Base-by-base conservation (phyloP, 768 basidiomycete species). In the Mycena rosella region DNA sequence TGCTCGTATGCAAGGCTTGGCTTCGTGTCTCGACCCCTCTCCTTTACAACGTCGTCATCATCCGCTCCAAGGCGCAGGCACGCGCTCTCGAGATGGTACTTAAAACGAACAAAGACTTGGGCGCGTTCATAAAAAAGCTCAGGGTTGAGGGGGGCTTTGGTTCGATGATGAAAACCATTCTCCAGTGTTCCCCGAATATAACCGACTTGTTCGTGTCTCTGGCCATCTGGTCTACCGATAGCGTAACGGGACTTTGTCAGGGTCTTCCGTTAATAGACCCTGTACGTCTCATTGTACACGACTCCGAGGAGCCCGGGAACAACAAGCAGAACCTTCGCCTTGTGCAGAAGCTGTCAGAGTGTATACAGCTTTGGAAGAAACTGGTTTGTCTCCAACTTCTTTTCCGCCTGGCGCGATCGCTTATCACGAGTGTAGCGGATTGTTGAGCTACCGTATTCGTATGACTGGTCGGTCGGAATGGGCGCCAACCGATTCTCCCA, bases 131-230 rank as follows among this genome's bases (percentile, higher is more conserved):
- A 47, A 69, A 72, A 54, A 76, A 75, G 47, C 62, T 77, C 13
- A 70, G 75, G n/a, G 62, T 76, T 34, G 74, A 76, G 59, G 73
- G 74, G 11, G 73, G 72, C 1, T 74, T 68, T 18, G 71, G 73
- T 10, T 3, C 56, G 48, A 7, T 67, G 13, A 68, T 73, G 63
- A 54, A 42, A 13, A 22, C 14, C 24, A 61, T 69, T 22, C 53
- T 69, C 2, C 30, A 49, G 27, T 17, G 20, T 29, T 60, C 58
- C 22, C 62, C 68, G n/a, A 69, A 65, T 42, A 60, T 69, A 7
- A 60, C 44, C 17, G 63, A 69, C 59, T 11, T 69, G 13, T 3
- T 49, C 14, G 8, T 65, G 2, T 56, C 59, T 11, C 30, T 69
- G 8, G 58, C 34, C 3, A 59, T 69, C 18, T 65, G 52, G 63